phyloP scores from a whole-genome alignment of 495 filamentous ascomycete species.

The Hyaloscypha bicolor region DNA sequence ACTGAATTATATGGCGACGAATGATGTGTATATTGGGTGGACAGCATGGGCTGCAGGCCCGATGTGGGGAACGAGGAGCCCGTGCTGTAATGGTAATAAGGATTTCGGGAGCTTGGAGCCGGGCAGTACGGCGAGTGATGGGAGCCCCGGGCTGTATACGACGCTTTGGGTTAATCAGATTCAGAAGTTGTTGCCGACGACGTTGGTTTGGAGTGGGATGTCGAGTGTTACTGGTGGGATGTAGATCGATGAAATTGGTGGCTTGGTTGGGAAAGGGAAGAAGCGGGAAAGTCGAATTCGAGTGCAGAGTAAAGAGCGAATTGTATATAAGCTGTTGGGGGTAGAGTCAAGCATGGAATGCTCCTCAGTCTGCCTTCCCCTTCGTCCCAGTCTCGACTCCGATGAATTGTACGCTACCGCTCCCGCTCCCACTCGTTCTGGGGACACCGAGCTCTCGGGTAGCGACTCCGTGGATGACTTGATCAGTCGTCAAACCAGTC shows the following conservation, averaged over 20 bases:
- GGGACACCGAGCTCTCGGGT: conserved; percentile 5
- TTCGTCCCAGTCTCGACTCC: background rate
- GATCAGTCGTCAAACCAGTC: conserved; percentile 14
- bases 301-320: too few species aligned
- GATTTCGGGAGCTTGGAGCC: conserved; percentile 51
- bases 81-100: conserved; percentile 49
- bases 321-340: too few species aligned
- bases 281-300: too few species aligned
- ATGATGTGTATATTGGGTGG: conserved; percentile 55
- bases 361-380: background rate
- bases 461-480: conserved; percentile 24
- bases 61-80: conserved; percentile 50
- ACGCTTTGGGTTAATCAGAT: conserved; percentile 47
- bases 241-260: too few species aligned
- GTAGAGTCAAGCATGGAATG: too few species aligned
- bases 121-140: conserved; percentile 45
- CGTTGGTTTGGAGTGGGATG: background rate
- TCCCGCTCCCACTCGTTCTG: background rate
- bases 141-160: conserved; percentile 46
- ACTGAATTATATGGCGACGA: conserved; percentile 49
- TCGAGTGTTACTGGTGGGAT: background rate
- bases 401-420: background rate
- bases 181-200: conserved; percentile 45
- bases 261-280: too few species aligned
- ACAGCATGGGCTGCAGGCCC: conserved; percentile 56